Percentiles rank a stretch among this genome's conserved stretches.
Evolutionary conservation across 1,284 basidiomycete species (phyloP).

Genomic region (Austroboletus novae-zelandiae): DNA sequence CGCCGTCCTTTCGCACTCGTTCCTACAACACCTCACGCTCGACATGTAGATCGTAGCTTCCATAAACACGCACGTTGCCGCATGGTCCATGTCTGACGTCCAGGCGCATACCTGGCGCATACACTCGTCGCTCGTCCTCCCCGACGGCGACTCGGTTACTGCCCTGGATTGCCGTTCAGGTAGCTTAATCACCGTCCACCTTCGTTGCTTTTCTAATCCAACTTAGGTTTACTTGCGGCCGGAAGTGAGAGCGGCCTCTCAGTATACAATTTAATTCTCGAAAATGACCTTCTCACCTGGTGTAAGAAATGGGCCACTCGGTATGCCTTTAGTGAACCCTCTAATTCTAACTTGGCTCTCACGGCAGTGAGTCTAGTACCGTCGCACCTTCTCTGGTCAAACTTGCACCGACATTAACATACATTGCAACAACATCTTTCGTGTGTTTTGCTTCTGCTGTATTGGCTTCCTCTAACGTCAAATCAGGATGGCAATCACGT

Average conservation of each 20-base stretch:
- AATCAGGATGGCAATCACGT: slow-evolving; percentile 57
- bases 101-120: slow-evolving; percentile 66
- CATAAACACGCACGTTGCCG: slow-evolving; percentile 60
- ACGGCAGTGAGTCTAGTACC: slow-evolving; percentile 34
- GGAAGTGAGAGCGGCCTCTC: slow-evolving; percentile 57
- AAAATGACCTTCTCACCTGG: slow-evolving; percentile 80
- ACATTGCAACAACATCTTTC: slow-evolving; percentile 62
- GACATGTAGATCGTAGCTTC: slow-evolving; percentile 64
- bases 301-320: slow-evolving; percentile 65
- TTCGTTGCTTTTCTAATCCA: slow-evolving; percentile 9
- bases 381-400: slow-evolving; percentile 49
- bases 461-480: slow-evolving; percentile 6
- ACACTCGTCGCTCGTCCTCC: slow-evolving; percentile 71
- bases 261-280: slow-evolving; percentile 70
- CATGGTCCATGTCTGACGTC: slow-evolving; percentile 69
- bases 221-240: slow-evolving; percentile 67
- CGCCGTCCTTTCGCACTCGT: slow-evolving; percentile 29
- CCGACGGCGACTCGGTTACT: slow-evolving; percentile 52
- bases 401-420: slow-evolving; percentile 73
- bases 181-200: slow-evolving; percentile 27
- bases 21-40: slow-evolving; percentile 13
- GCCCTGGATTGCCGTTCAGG: slow-evolving; percentile 71
- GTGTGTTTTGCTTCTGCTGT: slow-evolving; percentile 37
- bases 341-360: slow-evolving; percentile 3
- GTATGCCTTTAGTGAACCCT: slow-evolving; percentile 37